Base-by-base conservation (phyloP, 352 stramenopile genomes). In the Phytophthora tubulina region DNA sequence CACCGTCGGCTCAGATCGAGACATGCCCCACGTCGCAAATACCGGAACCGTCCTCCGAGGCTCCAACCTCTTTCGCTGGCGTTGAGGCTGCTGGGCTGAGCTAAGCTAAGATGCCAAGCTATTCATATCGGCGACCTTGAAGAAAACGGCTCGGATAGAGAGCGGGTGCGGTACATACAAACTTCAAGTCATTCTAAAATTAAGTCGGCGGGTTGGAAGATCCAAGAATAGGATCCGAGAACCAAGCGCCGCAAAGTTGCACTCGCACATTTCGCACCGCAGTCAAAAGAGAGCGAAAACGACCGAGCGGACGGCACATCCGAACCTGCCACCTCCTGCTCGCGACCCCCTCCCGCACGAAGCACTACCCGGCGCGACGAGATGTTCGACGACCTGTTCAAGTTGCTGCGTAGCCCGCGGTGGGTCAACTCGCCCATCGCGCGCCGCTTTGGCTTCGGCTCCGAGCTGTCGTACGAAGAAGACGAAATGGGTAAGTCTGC, bases 401-500 rank as follows among this genome's bases (percentile, higher is more conserved):
- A 93, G 84, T 68, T 93, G 65, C 89, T 95, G 75, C 85, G 85
- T 71, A 95, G 88, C 65, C 87, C 87, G 39, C 85, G 84, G 54
- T 95, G 87, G 87, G 80, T 79, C 35, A 87, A 92, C 68, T 95
- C 87, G 67, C 84, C 85, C 9, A 86, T 95, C 36, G 87, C 85
- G 30, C 77, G 86, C 14, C 79, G 83, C 48, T 81, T 95, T 48
- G 88, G 88, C 55, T 93, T 93, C 58, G 77, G 80, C 48, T 78
- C 79, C 48, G 84, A 93, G 59, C 56, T 80, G 27, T 82, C 80
- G 27, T 91, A 90, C 65, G 86, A 90, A 21, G 82, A 92, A 31
- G 76, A 85, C 50, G 81, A 85, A n/a, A 58, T 83, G 13, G 80
- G 81, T 89, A 56, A 62, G 68, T 61, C 32, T 41, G 57, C 13